These are phyloP conservation scores for Hirsutella thompsonii DNA, from an alignment of 2,329 filamentous ascomycete species.

Conservation along the genomic window DNA sequence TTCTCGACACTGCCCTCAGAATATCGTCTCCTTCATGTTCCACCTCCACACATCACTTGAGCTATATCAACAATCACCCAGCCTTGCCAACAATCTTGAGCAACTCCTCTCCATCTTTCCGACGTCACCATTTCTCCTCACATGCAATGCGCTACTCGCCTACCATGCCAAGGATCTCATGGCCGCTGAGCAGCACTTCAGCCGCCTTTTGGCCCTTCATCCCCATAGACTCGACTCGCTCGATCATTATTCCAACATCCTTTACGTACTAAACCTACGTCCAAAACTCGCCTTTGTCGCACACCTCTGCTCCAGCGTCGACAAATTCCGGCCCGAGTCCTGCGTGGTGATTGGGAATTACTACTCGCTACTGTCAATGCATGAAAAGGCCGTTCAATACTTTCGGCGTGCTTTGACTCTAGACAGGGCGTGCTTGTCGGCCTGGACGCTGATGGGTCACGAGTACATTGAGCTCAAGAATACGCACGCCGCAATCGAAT, in stretches of 20 bases:
- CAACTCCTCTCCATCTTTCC: conserved; percentile 80
- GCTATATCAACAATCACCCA: conserved; percentile 72
- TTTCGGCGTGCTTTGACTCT: conserved; percentile 86
- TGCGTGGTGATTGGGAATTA: conserved; percentile 97
- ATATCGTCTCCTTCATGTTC: conserved; percentile 90
- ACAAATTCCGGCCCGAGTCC: conserved; percentile 93
- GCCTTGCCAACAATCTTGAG: conserved; percentile 60
- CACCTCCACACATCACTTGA: conserved; percentile 84
- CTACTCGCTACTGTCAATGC: conserved; percentile 84
- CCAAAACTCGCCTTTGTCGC: conserved; percentile 89
- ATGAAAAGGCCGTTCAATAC: conserved; percentile 97
- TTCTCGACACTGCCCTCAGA: conserved; percentile 63
- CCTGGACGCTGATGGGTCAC: conserved; percentile 98
- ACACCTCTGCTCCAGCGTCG: conserved; percentile 77
- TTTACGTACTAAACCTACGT: conserved; percentile 81
- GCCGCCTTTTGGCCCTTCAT: conserved; percentile 67
- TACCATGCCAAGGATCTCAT: conserved; percentile 84
- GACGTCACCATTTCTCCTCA: conserved; percentile 75
- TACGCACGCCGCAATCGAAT: conserved; percentile 94
- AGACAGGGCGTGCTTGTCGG: conserved; percentile 80
- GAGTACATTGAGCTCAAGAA: conserved; percentile 99
- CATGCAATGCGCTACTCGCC: conserved; percentile 73
- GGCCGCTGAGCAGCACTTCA: conserved; percentile 53
- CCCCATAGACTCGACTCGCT: conserved; percentile 70
- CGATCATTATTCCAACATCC: conserved; percentile 93